Evolutionary conservation across 2,329 filamentous ascomycete species (phyloP).

Genomic region (Neonectria ditissima): DNA sequence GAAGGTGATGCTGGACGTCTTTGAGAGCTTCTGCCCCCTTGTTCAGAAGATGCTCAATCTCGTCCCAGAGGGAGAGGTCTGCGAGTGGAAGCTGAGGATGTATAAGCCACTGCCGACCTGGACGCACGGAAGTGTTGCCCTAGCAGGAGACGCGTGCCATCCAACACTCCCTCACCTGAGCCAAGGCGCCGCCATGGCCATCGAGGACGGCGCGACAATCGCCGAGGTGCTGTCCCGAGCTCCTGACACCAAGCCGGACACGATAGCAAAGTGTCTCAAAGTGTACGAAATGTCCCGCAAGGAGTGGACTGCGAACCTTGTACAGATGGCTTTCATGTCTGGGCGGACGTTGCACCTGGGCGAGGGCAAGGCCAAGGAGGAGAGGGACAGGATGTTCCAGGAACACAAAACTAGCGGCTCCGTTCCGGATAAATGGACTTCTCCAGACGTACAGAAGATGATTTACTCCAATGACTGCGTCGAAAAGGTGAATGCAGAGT

Average conservation of each 20-base stretch:
- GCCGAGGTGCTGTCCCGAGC: slow-evolving; percentile 40
- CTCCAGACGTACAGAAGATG: slow-evolving; percentile 75
- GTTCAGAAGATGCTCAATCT: slow-evolving; percentile 70
- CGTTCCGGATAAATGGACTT: slow-evolving; percentile 77
- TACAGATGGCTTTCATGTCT: slow-evolving; percentile 42
- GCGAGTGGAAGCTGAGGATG: slow-evolving; percentile 74
- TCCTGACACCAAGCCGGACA: slow-evolving; percentile 37
- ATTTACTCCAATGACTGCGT: slow-evolving; percentile 74
- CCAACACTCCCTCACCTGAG: slow-evolving; percentile 75
- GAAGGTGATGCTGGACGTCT: slow-evolving; percentile 69
- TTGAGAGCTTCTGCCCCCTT: slow-evolving; percentile 69
- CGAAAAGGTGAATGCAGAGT: slow-evolving; percentile 52
- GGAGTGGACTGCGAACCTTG: slow-evolving; percentile 43
- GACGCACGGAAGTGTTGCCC: slow-evolving; percentile 65
- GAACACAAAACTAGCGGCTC: slow-evolving; percentile 62
- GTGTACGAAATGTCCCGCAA: slow-evolving; percentile 44
- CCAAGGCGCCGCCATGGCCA: slow-evolving; percentile 76
- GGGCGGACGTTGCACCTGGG: slow-evolving; percentile 68
- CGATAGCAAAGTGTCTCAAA: slow-evolving; percentile 42
- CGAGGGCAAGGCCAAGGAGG: slow-evolving; percentile 68
- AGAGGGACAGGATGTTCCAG: slow-evolving; percentile 68
- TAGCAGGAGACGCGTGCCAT: slow-evolving; percentile 75
- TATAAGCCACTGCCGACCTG: slow-evolving; percentile 73
- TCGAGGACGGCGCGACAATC: slow-evolving; percentile 70
- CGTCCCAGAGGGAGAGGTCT: slow-evolving; percentile 73